Percentiles rank a stretch among this genome's conserved stretches.
phyloP scores from a whole-genome alignment of 148 eudicot genomes.

The Limonium bicolor region DNA sequence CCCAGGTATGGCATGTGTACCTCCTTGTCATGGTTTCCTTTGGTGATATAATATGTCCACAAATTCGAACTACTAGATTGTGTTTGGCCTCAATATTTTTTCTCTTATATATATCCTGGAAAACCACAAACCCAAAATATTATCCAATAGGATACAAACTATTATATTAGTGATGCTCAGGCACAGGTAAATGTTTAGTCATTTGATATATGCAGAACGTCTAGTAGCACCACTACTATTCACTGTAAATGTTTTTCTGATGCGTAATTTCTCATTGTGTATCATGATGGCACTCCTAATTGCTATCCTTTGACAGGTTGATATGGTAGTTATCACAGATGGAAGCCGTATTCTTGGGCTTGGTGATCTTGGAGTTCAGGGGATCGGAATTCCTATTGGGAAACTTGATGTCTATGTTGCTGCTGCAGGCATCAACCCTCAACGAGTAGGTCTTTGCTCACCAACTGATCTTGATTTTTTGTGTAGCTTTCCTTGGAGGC shows the following conservation, averaged over 20 bases:
- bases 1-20: constrained; percentile 31
- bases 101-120: no score
- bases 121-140: no score
- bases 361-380: constrained; percentile 99
- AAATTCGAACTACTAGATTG: no score
- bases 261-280: no score
- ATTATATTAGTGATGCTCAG: no score
- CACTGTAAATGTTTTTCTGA: no score
- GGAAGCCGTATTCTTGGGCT: constrained; percentile 98
- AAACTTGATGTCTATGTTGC: constrained; percentile 98
- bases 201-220: no score
- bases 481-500: neutral
- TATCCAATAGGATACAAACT: no score
- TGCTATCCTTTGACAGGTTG: no score
- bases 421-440: constrained; percentile 98
- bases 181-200: no score
- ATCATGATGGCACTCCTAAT: constrained; percentile 3
- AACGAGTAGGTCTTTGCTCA: constrained; percentile 34
- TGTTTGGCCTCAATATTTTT: no score
- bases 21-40: neutral
- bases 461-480: neutral
- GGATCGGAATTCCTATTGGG: constrained; percentile 96
- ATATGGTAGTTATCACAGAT: constrained; percentile 98
- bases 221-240: no score
- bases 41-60: neutral